Evolutionary conservation across 306 rosid species (phyloP), one percentile per base, ranked within the genome.

Genomic region (Inga laurina): DNA sequence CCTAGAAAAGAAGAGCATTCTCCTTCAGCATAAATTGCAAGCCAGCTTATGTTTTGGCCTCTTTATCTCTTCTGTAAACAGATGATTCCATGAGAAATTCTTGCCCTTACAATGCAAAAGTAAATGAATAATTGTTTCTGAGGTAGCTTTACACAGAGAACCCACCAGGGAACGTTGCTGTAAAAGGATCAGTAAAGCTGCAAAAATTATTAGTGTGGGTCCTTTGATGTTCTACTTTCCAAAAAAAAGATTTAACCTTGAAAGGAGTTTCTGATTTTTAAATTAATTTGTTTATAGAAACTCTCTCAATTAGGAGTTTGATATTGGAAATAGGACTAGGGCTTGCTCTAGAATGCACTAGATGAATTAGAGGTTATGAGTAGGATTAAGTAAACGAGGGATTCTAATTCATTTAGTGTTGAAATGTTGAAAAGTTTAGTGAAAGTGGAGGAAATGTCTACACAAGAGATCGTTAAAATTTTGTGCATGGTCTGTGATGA

Each of bases 401-500:
- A 46, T 22, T 72, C 12, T 72, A 37, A 69, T 37, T 39, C 21
- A 44, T 22, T 44, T 22, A 72, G 37, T 72, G 56, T 72, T 12
- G 52, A 70, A 48, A 57, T 72, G 56, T 72, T 12, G 52, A 70
- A 48, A 57, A 48, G 70, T 74, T 72, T 59, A 74, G 82, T 78
- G 73, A 79, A 87, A 35, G 68, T 74, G 67, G 74, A 49, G 73
- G 39, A 56, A 57, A 70, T 81, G 62, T 64, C 81, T 80, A 71
- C 79, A 62, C 4, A 32, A 54, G 10, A 61, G 76, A 78, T 49
- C 24, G 54, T 56, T 75, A 44, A 66, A 62, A 76, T 79, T 71
- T 41, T 73, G 39, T 72, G 39, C 43, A 15, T 45, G 43, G 72
- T 81, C 49, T 69, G 49, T 39, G 74, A 79, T 51, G 72, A 30